Percentiles rank a stretch among this genome's conserved stretches.
phyloP scores from a whole-genome alignment of 2,329 filamentous ascomycete genomes.

The Lasiodiplodia sp. region DNA sequence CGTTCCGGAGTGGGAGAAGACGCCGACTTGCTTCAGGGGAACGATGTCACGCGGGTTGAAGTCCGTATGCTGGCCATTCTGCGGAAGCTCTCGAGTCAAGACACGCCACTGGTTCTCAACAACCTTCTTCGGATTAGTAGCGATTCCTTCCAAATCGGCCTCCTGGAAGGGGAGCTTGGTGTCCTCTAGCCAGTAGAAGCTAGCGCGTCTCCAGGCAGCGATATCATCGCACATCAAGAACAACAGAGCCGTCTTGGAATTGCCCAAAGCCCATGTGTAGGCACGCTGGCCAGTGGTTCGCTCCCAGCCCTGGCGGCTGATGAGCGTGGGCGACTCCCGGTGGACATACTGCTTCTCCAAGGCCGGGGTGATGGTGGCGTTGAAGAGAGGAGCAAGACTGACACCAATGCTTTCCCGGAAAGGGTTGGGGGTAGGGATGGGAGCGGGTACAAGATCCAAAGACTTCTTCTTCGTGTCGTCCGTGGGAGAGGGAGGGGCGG shows the following conservation, averaged over 20 bases:
- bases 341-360: constrained; percentile 44
- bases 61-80: constrained; percentile 48
- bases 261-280: constrained; percentile 51
- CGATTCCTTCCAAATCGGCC: constrained; percentile 47
- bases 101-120: constrained; percentile 52
- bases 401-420: constrained; percentile 40
- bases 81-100: constrained; percentile 47
- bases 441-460: constrained; percentile 9
- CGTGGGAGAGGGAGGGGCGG: constrained; percentile 3
- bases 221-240: constrained; percentile 50
- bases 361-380: constrained; percentile 47
- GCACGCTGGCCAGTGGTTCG: constrained; percentile 44
- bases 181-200: constrained; percentile 46
- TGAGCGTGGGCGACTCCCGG: constrained; percentile 45
- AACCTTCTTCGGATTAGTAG: constrained; percentile 46
- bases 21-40: constrained; percentile 45
- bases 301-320: constrained; percentile 47
- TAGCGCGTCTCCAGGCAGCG: constrained; percentile 47
- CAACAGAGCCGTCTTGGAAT: constrained; percentile 47
- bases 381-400: constrained; percentile 41
- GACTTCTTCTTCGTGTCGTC: constrained; percentile 16
- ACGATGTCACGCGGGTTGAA: constrained; percentile 46
- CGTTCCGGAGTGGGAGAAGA: constrained; percentile 33
- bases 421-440: constrained; percentile 37
- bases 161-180: constrained; percentile 48